phyloP scores from a whole-genome alignment of 2,329 filamentous ascomycete species.

The Pseudocercospora eumusae region DNA sequence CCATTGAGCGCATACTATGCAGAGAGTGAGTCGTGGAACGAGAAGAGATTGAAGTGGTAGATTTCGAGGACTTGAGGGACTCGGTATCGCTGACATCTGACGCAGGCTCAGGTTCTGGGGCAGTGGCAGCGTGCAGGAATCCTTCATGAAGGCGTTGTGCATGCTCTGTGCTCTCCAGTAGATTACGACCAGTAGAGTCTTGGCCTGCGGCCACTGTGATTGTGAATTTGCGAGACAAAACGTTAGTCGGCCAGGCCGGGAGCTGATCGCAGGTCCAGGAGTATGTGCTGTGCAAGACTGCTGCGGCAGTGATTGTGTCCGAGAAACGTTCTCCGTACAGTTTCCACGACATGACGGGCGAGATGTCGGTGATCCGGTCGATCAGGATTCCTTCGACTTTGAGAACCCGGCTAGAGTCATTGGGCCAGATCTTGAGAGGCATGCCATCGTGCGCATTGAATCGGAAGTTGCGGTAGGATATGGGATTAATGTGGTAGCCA shows the following conservation, averaged over 20 bases:
- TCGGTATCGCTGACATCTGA: slow-evolving; percentile 1
- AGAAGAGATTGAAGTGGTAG: neutral
- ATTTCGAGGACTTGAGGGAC: slow-evolving; percentile 3
- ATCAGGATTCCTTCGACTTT: slow-evolving; percentile 12
- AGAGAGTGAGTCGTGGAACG: neutral
- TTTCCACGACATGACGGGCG: slow-evolving; percentile 17
- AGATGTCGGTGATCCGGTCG: slow-evolving; percentile 15
- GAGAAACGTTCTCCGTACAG: slow-evolving; percentile 11
- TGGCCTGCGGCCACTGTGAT: slow-evolving; percentile 15
- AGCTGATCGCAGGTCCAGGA: slow-evolving; percentile 10
- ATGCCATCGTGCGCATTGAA: slow-evolving; percentile 18
- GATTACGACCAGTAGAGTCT: slow-evolving; percentile 11
- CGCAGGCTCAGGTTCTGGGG: slow-evolving; percentile 1
- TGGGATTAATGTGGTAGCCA: slow-evolving; percentile 18
- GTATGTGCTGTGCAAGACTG: slow-evolving; percentile 14
- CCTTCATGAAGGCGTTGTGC: slow-evolving; percentile 12
- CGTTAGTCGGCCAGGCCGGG: slow-evolving; percentile 1
- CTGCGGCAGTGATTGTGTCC: slow-evolving; percentile 15
- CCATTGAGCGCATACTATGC: neutral
- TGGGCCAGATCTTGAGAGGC: slow-evolving; percentile 16
- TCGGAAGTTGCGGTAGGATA: slow-evolving; percentile 18
- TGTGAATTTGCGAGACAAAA: slow-evolving; percentile 11
- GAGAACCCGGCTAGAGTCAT: slow-evolving; percentile 16
- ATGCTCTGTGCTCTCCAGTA: neutral
- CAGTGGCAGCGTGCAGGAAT: slow-evolving; percentile 11